These are phyloP conservation scores for Cymbopogon flexuosus DNA, from an alignment of 202 grass and related monocot genomes.

Conservation along the genomic window DNA sequence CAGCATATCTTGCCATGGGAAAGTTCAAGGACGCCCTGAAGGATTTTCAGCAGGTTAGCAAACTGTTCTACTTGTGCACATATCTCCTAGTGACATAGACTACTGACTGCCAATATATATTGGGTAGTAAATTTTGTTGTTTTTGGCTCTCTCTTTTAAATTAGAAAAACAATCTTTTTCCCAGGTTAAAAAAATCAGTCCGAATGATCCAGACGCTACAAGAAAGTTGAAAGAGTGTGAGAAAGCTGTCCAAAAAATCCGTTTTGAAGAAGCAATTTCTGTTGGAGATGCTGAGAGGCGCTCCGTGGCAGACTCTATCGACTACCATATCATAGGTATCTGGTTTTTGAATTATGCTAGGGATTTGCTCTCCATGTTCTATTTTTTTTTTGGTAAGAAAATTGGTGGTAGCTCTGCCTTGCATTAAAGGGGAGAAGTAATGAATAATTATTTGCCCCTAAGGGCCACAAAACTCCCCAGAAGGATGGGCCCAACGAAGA, in stretches of 20 bases:
- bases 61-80: background rate
- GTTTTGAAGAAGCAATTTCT: constrained; percentile 88
- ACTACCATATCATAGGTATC: constrained; percentile 70
- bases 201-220: constrained; percentile 82
- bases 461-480: background rate
- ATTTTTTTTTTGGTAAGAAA: background rate
- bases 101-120: background rate
- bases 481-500: background rate
- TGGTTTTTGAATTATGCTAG: constrained; percentile 3
- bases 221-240: constrained; percentile 94
- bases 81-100: background rate
- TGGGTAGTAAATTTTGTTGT: background rate
- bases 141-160: background rate
- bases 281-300: constrained; percentile 42
- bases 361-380: background rate
- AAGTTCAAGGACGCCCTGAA: constrained; percentile 94
- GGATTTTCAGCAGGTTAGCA: constrained; percentile 80
- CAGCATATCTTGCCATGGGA: constrained; percentile 89
- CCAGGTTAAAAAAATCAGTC: constrained; percentile 81
- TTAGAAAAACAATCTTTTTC: background rate
- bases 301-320: constrained; percentile 58
- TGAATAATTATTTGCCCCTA: background rate
- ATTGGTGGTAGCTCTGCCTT: background rate
- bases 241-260: constrained; percentile 83
- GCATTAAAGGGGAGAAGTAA: background rate